Conservation (phyloP, 2,329 filamentous ascomycete species). For the Pseudopithomyces maydicus region DNA sequence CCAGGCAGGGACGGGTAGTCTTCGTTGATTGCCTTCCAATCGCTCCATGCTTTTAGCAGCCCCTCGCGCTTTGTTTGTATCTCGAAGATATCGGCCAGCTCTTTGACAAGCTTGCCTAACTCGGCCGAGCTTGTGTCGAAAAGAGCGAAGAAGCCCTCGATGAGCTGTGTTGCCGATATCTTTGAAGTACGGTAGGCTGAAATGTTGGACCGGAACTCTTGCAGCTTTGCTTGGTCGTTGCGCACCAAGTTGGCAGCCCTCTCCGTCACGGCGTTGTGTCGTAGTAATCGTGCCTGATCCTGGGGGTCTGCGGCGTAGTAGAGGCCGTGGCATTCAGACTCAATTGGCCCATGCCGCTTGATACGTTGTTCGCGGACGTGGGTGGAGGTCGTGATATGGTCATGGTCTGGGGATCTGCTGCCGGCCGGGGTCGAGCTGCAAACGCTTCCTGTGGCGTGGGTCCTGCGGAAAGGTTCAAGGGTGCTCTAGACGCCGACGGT, state of each 20-base stretch:
- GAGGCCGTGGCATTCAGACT: constrained; percentile 39
- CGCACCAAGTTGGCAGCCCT: constrained; percentile 80
- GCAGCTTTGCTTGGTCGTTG: constrained; percentile 75
- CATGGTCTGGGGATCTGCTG: constrained; percentile 44
- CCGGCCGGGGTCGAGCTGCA: constrained; percentile 54
- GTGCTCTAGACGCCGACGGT: constrained; percentile 77
- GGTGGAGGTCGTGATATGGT: constrained; percentile 43
- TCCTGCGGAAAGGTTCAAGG: constrained; percentile 74
- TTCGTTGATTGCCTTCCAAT: constrained; percentile 95
- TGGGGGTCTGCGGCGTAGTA: constrained; percentile 62
- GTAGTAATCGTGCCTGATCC: constrained; percentile 78
- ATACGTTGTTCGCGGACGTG: constrained; percentile 19
- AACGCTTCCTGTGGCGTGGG: constrained; percentile 48
- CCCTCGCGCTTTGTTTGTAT: constrained; percentile 73
- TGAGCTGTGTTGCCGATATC: constrained; percentile 75
- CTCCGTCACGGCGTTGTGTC: constrained; percentile 84
- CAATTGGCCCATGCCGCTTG: constrained; percentile 26
- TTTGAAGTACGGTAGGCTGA: constrained; percentile 74
- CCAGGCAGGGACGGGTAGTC: constrained; percentile 90
- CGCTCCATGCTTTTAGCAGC: constrained; percentile 85
- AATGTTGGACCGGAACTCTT: constrained; percentile 77
- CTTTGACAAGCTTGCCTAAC: constrained; percentile 85
- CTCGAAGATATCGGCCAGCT: constrained; percentile 92
- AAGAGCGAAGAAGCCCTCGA: constrained; percentile 85
- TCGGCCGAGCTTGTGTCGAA: constrained; percentile 83